Evolutionary conservation across 768 basidiomycete genomes (phyloP), one percentile per base, ranked within the genome.

Genomic region (Tricholomella constricta): DNA sequence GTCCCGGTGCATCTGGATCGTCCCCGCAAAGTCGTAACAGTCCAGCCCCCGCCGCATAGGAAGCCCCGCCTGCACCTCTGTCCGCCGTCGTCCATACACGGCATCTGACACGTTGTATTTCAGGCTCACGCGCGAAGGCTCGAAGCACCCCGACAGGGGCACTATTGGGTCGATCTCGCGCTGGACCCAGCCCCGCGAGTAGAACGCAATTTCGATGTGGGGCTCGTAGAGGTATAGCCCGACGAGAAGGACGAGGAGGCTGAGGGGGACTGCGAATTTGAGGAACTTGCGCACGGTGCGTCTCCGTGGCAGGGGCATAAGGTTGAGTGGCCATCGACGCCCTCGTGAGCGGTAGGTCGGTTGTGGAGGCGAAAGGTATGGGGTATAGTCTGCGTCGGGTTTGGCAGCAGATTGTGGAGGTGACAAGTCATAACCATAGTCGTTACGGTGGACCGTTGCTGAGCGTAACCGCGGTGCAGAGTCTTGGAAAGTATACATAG

Each of bases 11-110:
- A 49, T 50, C 46, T 80, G 83, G 20, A 98, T 81, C 14, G 92
- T 94, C 12, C 87, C 86, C 3, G 94, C 89, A 69, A 94, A 95
- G 65, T 93, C 85, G 65, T 95, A 98, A 71, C 96, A 98, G 66
- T 94, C 90, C 76, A 91, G 76, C 32, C 90, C 90, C 56, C 90
- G 76, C 47, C 81, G 79, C 76, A 98, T 77, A 2, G 84, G 75
- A 58, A 92, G 75, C 15, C 94, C 94, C 0, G 92, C 84, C 51
- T 95, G 88, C 9, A 97, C 78, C 56, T 89, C 85, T 29, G 82
- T 85, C 55, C 67, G 67, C 63, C 84, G 84, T 20, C 81, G 80
- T 5, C 85, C 84, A 62, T 86, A 83, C n/a, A 89, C 61, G 25
- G 78, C 73, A 41, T 79, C 69, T 25, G 84, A 83, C 45, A 89